These are phyloP conservation scores for Botrytis sinoallii DNA, from an alignment of 2,329 filamentous ascomycete genomes.

Conservation along the genomic window DNA sequence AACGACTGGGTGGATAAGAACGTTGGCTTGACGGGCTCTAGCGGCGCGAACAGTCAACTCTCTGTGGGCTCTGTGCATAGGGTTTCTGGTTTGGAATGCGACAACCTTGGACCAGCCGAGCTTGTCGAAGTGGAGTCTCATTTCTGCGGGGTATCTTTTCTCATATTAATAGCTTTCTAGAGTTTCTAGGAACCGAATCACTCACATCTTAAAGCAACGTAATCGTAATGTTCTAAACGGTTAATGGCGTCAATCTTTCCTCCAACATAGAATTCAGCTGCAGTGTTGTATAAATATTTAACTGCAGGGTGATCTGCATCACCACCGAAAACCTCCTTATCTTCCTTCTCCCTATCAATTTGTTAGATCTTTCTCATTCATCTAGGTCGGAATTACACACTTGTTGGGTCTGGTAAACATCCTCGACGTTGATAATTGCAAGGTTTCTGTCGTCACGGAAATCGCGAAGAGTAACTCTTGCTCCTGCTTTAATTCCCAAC, in stretches of 20 bases:
- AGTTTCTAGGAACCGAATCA: conserved; percentile 21
- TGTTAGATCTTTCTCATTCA: conserved; percentile 24
- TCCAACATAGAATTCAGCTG: conserved; percentile 87
- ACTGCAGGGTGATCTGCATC: conserved; percentile 89
- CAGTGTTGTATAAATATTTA: conserved; percentile 79
- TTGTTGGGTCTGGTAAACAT: conserved; percentile 95
- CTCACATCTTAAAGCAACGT: conserved; percentile 90
- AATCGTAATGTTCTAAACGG: conserved; percentile 97
- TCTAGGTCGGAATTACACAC: conserved; percentile 48
- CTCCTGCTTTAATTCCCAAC: conserved; percentile 72
- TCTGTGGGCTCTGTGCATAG: conserved; percentile 98
- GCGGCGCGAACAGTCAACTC: conserved; percentile 97
- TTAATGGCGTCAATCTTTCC: conserved; percentile 95
- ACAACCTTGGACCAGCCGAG: conserved; percentile 97
- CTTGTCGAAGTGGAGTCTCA: conserved; percentile 97
- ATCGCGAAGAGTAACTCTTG: conserved; percentile 84
- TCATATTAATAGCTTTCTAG: conserved; percentile 23
- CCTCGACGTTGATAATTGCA: conserved; percentile 91
- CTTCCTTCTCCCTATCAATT: conserved; percentile 70
- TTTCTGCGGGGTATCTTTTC: conserved; percentile 79
- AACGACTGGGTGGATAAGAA: conserved; percentile 97
- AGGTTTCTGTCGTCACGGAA: conserved; percentile 95
- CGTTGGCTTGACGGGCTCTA: conserved; percentile 93
- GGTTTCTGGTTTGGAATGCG: conserved; percentile 98
- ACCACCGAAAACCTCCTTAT: conserved; percentile 89